Base-by-base conservation (phyloP, 176 grass and related monocot genomes). In the Eleusine coracana region DNA sequence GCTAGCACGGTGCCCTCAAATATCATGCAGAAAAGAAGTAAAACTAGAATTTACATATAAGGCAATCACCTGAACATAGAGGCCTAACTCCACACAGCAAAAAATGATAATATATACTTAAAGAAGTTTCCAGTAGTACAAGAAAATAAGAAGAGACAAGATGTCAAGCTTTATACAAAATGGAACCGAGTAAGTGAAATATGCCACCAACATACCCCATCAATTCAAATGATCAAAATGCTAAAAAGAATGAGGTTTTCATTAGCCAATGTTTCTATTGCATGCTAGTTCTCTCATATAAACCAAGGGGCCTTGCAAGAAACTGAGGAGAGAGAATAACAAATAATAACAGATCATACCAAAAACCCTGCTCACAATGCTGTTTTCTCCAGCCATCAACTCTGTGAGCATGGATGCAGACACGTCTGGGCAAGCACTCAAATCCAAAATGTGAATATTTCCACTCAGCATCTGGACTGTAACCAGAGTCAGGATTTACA, bases 391-490 rank as follows among this genome's bases (percentile, higher is more conserved):
- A 87, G 73, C 75, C 79, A 92, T 88, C 59, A 98, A 80, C 63
- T 98, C 96, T 28, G 69, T n/a, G 81, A 95, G 78, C 70, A 95
- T 74, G 21, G 89, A 87, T 48, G 82, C 40, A 78, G 93, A 83
- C 82, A 90, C 79, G 87, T 91, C 83, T 68, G 91, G 85, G 71
- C 73, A 88, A 76, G 82, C 37, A 76, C 72, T 91, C 90, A 95
- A 70, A 90, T 98, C 93, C 83, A 92, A 85, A 80, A 93, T 85
- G 75, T 21, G 69, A 73, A 86, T 89, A 82, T 78, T 82, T 86
- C 82, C 88, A 83, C 82, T 95, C 90, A 90, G 84, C 76, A 98
- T 95, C 96, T 98, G 96, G 92, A 98, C 96, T 95, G 96, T 98
- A 90, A 95, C 90, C 87, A 98, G 83, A 91, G 96, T 98, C 92